Percentiles rank a stretch among this genome's conserved stretches.
phyloP scores from a whole-genome alignment of 2,329 filamentous ascomycete genomes.

The Pestalotiopsis sp. region DNA sequence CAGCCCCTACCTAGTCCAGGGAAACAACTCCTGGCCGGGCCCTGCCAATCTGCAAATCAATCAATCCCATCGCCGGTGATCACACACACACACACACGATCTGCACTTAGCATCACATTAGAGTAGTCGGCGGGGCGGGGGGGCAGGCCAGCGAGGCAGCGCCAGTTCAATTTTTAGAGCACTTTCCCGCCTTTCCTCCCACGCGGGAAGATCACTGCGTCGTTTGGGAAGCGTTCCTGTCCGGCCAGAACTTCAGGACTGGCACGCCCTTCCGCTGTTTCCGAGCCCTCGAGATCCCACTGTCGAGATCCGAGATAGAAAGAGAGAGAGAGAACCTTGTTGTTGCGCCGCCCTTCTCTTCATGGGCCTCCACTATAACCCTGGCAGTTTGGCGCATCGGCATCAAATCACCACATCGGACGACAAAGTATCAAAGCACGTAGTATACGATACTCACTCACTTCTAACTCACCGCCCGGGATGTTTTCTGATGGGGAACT shows the following conservation, averaged over 20 bases:
- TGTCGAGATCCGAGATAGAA: neutral
- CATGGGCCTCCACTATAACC: neutral
- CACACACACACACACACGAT: conserved; percentile 7
- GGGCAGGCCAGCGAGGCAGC: no score
- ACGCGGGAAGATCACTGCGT: conserved; percentile 2
- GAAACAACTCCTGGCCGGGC: conserved; percentile 4
- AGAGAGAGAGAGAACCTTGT: no score
- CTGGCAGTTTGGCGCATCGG: neutral
- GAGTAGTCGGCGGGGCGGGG: no score
- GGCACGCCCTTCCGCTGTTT: neutral
- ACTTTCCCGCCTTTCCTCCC: neutral
- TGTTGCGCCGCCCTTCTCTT: neutral
- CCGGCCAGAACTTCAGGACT: neutral
- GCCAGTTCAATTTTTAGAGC: conserved; percentile 8
- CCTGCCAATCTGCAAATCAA: conserved; percentile 1
- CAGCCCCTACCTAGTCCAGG: neutral
- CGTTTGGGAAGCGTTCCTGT: neutral
- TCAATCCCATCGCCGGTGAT: conserved; percentile 2
- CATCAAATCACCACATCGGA: neutral
- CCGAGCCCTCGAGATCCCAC: neutral
- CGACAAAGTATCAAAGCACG: neutral
- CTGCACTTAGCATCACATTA: neutral
- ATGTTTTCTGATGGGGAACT: neutral
- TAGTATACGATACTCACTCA: neutral
- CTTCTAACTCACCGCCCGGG: neutral